phyloP scores from a whole-genome alignment of 805 yeast genomes.

The Starmerella bombi region DNA sequence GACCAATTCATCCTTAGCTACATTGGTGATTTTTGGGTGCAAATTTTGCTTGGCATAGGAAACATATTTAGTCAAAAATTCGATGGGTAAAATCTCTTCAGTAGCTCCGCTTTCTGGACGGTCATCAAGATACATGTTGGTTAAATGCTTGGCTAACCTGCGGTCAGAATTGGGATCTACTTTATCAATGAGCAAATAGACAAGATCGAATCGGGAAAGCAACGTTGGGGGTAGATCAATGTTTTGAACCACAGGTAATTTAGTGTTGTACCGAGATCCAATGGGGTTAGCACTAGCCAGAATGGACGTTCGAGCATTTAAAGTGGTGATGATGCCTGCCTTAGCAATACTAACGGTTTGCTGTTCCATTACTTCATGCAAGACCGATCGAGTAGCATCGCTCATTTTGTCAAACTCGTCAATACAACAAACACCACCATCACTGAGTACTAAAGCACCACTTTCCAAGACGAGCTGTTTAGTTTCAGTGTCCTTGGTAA shows the following conservation, averaged over 20 bases:
- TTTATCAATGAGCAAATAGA: slow-evolving; percentile 79
- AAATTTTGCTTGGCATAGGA: slow-evolving; percentile 83
- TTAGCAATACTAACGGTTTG: slow-evolving; percentile 96
- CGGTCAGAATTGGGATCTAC: slow-evolving; percentile 80
- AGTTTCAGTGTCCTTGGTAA: slow-evolving; percentile 87
- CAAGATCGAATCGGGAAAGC: slow-evolving; percentile 87
- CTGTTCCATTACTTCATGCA: slow-evolving; percentile 99
- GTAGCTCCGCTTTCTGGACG: slow-evolving; percentile 58
- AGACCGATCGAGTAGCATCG: slow-evolving; percentile 82
- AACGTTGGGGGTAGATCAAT: slow-evolving; percentile 95
- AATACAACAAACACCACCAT: slow-evolving; percentile 97
- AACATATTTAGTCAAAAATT: slow-evolving; percentile 74
- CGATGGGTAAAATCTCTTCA: slow-evolving; percentile 63
- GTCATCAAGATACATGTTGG: slow-evolving; percentile 85
- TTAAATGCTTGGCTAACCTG: slow-evolving; percentile 76
- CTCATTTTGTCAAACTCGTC: slow-evolving; percentile 98
- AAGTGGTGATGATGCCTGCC: slow-evolving; percentile 94
- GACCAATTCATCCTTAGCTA: slow-evolving; percentile 75
- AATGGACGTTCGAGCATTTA: slow-evolving; percentile 91
- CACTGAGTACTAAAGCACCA: slow-evolving; percentile 92
- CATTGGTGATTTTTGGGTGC: slow-evolving; percentile 67
- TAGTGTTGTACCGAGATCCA: slow-evolving; percentile 89
- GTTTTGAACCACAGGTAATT: slow-evolving; percentile 84
- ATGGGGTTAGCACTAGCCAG: slow-evolving; percentile 96
- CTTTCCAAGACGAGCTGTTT: slow-evolving; percentile 85